These are phyloP conservation scores for Suhomyces coccinellae DNA, from an alignment of 1,139 yeast species.

Conservation along the genomic window DNA sequence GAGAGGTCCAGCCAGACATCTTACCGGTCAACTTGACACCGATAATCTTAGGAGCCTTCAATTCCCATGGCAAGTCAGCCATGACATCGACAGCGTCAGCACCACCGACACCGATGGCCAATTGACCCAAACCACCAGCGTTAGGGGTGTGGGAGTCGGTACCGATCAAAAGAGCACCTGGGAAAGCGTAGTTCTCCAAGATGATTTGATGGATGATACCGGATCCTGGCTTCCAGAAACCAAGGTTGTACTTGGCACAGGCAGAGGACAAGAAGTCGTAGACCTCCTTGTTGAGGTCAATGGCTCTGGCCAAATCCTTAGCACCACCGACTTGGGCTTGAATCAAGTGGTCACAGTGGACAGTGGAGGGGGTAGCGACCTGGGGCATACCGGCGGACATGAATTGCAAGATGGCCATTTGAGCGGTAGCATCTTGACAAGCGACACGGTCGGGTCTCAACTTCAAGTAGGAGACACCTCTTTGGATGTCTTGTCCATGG, in stretches of 20 bases:
- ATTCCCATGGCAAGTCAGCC: slow-evolving; percentile 96
- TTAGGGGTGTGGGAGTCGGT: slow-evolving; percentile 99
- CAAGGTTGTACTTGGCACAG: slow-evolving; percentile 96
- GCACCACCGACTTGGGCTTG: slow-evolving; percentile 96
- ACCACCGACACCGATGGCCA: slow-evolving; percentile 99
- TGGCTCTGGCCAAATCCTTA: slow-evolving; percentile 91
- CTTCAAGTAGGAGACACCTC: slow-evolving; percentile 95
- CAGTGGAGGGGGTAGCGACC: slow-evolving; percentile 96
- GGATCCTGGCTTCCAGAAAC: slow-evolving; percentile 99
- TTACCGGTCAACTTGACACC: slow-evolving; percentile 97
- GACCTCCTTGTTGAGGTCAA: slow-evolving; percentile 92
- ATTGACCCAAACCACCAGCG: slow-evolving; percentile 99
- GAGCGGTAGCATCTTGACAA: slow-evolving; percentile 99
- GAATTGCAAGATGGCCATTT: slow-evolving; percentile 98
- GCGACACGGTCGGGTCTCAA: slow-evolving; percentile 99
- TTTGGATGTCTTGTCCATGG: slow-evolving; percentile 89
- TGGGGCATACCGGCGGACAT: slow-evolving; percentile 95
- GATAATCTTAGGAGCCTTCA: slow-evolving; percentile 95
- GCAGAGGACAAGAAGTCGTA: slow-evolving; percentile 92
- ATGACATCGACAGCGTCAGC: slow-evolving; percentile 99
- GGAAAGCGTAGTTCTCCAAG: slow-evolving; percentile 96
- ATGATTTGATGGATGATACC: slow-evolving; percentile 99
- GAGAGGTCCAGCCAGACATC: slow-evolving; percentile 98
- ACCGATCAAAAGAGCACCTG: slow-evolving; percentile 96
- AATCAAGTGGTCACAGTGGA: slow-evolving; percentile 98